A percentile compares a stretch with the other conserved stretches of the same genome.
These are phyloP conservation scores for Phoma herbarum DNA, from an alignment of 2,329 filamentous ascomycete genomes.

Conservation along the genomic window DNA sequence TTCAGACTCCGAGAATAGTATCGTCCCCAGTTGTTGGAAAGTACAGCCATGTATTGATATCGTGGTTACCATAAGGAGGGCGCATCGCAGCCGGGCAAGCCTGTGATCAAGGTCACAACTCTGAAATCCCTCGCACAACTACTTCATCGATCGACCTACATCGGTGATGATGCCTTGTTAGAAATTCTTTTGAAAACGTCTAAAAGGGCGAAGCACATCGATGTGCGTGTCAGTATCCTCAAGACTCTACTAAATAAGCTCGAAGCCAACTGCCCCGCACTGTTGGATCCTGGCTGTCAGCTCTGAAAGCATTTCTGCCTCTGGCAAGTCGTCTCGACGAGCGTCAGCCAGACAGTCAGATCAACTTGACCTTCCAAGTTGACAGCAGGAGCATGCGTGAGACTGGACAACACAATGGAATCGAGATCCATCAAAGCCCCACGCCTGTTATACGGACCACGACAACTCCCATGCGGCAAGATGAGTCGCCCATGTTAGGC, in stretches of 20 bases:
- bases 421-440: neutral
- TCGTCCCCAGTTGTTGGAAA: no score
- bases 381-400: neutral
- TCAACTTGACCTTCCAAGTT: neutral
- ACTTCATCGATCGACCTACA: neutral
- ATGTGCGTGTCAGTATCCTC: neutral
- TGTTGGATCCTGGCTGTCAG: neutral
- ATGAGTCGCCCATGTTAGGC: conserved; percentile 21
- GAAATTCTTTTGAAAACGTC: neutral
- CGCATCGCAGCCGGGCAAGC: neutral
- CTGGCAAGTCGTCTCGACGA: neutral
- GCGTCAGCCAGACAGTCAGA: neutral
- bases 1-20: no score
- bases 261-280: neutral
- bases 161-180: neutral
- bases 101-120: neutral
- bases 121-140: neutral
- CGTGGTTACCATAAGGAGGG: neutral
- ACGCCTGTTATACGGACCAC: conserved; percentile 21
- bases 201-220: neutral
- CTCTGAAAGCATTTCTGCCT: neutral
- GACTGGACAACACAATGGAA: neutral
- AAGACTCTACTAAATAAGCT: neutral
- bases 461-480: neutral
- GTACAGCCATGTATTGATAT: no score